Evolutionary conservation across 192 early-diverging fungal genomes (phyloP), one percentile per base, ranked within the genome.

Genomic region (Backusella australiensis): DNA sequence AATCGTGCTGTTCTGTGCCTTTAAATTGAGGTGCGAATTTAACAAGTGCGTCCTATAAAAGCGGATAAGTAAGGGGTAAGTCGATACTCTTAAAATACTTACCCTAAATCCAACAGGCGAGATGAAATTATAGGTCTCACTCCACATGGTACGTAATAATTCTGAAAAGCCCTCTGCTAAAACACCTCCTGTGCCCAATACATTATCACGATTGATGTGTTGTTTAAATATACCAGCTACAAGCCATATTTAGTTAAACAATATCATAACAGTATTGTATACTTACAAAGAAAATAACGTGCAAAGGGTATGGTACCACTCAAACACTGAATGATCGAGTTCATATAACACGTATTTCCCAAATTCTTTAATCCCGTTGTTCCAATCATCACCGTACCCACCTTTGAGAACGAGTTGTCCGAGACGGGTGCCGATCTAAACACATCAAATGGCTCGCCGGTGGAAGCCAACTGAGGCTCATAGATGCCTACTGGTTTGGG

Each of bases 1-100:
- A 93, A 84, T 99, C 98, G 35, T 99, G 96, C 80, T 99, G 98
- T 67, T 98, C 95, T 63, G 88, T 91, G 6, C 94, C 94, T 39
- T 86, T 86, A 80, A 97, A 99, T 76, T 95, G 93, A 6, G 90
- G 88, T 41, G 93, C 92, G 80, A 91, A 93, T 38, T 88, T 83
- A 15, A 90, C 90, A 14, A 99, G 86, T 1, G 89, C 88, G 39
- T 90, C 79, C 80, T 81, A 38, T 70, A 12, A 11, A 39, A 39
- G 11, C 8, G 38, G 8, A 39, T 39, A 39, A 39, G 38, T 1
- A 8, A 3, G 32, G 2, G 32, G 32, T 32, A 32, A 32, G 2
- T 32, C 3, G 32, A 32, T 32, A 32, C 32, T 3, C 32, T 32
- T 32, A 32, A 3, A 3, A 32, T 32, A 32, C 80, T 75, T 78